Evolutionary conservation across 1,139 yeast species (phyloP), one percentile per base, ranked within the genome.

Genomic region (Yamadazyma conglobata): DNA sequence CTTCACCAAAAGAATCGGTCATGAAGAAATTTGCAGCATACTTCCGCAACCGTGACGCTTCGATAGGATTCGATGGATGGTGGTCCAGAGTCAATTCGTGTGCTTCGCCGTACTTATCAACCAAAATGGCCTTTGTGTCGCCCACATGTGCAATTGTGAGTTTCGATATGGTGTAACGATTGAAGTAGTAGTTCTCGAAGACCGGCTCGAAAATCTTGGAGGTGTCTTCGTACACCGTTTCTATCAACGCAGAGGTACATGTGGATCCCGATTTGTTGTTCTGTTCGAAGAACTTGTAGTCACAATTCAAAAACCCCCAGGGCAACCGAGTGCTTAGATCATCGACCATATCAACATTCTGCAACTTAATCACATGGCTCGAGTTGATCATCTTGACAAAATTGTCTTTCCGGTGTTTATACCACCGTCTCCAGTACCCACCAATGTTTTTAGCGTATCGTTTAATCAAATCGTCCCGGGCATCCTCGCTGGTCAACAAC

Each of bases 1-100:
- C 87, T 49, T 88, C 95, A 3, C 98, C 98, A 61, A 89, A 91
- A 6, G 96, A 83, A 52, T 91, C 97, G 4, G 87, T 80, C 79
- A 75, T 73, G 49, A 85, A 77, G 47, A 85, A 75, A 27, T 79
- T 80, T 4, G 93, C 74, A n/a, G 82, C 71, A 46, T 73, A 85
- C 40, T 76, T 72, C 25, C 83, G 67, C 32, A 91, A 61, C 38
- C 98, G 63, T 33, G 75, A 65, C 1, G 85, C 75, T 54, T 91
- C 98, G 10, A 76, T 64, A 1, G 89, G 83, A 30, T 88, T 81
- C 2, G 86, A 76, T 3, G 97, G 95, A 56, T 89, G 96, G 55
- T 91, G 98, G 19, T 79, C 74, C 24, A 75, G 70, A 0, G 95
- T 86, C 34, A 91, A 59, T 8, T 85, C 69, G 46, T 82, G 89